Evolutionary conservation across 148 eudicot species (phyloP), one percentile per base, ranked within the genome.

Genomic region (Pouteria glomerata): DNA sequence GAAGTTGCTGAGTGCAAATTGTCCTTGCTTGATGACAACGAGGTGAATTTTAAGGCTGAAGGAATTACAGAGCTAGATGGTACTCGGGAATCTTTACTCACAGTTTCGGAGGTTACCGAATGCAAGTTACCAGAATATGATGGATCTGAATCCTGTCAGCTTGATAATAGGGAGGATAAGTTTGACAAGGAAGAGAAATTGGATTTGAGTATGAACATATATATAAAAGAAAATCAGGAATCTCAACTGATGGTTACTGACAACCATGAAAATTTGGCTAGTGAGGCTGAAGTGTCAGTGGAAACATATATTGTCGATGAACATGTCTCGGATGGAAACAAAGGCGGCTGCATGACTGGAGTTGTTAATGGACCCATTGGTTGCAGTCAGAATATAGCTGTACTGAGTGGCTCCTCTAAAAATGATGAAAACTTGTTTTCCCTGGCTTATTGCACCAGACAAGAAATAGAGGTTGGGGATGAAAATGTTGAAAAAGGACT

Each of bases 131-230:
- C 67, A 64, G 72, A 64, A 60, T 69, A 79, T 73, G 68, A 55
- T 33, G 45, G 16, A 39, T 37, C 51, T 3, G 74, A 63, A 63
- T 33, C 66, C 42, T 47, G 66, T 66, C 60, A 67, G 39, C 59
- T 55, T 56, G 57, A 56, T 60, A 68, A 67, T n/a, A 50, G 59
- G 56, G 70, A 80, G 23, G 71, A 73, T 48, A 74, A 66, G 82
- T 58, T 71, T 63, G 74, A 65, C 26, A 76, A 60, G 67, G 73
- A 76, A 37, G 69, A 48, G 35, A 74, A 73, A 70, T 12, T 61
- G 33, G 82, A 80, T 42, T 56, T 51, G 61, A 31, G 29, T 27
- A 19, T 29, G 66, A n/a, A n/a, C n/a, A n/a, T n/a, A 74, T 75
- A 44, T 35, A 31, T 45, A n/a, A 70, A 37, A 59, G 80, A 42